These are phyloP conservation scores for Saccharomyces paradoxus DNA, from an alignment of 805 yeast species.

Conservation along the genomic window DNA sequence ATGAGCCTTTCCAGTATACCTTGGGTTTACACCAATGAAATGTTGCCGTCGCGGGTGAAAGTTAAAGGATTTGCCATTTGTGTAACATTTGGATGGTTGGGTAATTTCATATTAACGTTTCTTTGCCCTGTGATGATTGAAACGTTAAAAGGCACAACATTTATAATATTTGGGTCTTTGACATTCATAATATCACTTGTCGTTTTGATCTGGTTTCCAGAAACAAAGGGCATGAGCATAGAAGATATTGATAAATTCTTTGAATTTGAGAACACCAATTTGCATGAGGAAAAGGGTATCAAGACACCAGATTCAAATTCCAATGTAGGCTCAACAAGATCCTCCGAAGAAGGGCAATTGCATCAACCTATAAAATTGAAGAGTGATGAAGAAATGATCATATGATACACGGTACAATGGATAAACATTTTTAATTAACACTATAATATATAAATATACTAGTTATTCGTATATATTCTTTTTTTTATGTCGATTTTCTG, in stretches of 20 bases:
- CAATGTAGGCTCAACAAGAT: not conserved
- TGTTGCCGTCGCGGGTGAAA: slow-evolving; percentile 39
- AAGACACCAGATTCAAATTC: not conserved
- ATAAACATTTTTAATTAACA: not conserved
- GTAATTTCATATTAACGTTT: slow-evolving; percentile 33
- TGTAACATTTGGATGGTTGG: slow-evolving; percentile 40
- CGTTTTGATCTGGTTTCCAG: slow-evolving; percentile 35
- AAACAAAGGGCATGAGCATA: slow-evolving; percentile 32
- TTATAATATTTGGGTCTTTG: slow-evolving; percentile 32
- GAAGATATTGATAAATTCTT: slow-evolving; percentile 23
- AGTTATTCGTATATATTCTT: not conserved
- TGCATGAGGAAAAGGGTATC: not conserved
- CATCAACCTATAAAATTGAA: not conserved
- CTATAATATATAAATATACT: not conserved
- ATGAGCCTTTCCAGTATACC: slow-evolving; percentile 40
- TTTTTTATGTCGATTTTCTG: not conserved
- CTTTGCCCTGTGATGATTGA: slow-evolving; percentile 35
- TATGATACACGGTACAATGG: not conserved
- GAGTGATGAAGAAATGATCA: not conserved
- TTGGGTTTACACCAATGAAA: slow-evolving; percentile 44
- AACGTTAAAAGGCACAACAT: slow-evolving; percentile 34
- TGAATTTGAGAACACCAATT: not conserved
- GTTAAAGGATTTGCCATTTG: slow-evolving; percentile 41
- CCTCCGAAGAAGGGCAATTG: not conserved
- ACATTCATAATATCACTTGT: slow-evolving; percentile 29